These are phyloP conservation scores for Fusarium begoniae DNA, from an alignment of 2,329 filamentous ascomycete species.

Conservation along the genomic window DNA sequence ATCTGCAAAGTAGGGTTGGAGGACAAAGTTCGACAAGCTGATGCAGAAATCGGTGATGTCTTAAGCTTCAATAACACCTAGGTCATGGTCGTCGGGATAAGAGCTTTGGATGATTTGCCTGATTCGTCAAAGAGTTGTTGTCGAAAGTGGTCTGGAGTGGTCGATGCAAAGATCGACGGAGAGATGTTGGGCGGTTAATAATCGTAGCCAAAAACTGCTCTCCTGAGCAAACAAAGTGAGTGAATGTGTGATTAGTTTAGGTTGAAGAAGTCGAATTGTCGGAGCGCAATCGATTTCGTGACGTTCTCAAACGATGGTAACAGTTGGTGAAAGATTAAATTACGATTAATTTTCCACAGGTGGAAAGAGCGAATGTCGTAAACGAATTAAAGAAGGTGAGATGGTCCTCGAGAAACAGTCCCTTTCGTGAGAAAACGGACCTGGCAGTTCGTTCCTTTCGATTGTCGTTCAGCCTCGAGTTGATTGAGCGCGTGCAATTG, in stretches of 20 bases:
- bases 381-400: slow-evolving; percentile 33
- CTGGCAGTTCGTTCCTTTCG: slow-evolving; percentile 38
- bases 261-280: slow-evolving; percentile 23
- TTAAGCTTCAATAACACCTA: slow-evolving; percentile 22
- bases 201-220: slow-evolving; percentile 47
- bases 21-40: slow-evolving; percentile 16
- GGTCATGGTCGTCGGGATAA: slow-evolving; percentile 35
- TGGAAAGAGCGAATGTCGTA: slow-evolving; percentile 36
- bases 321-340: slow-evolving; percentile 42
- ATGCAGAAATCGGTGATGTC: slow-evolving; percentile 10
- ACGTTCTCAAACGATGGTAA: slow-evolving; percentile 34
- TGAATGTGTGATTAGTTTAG: slow-evolving; percentile 28
- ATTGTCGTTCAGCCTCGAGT: slow-evolving; percentile 36
- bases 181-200: slow-evolving; percentile 42
- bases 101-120: slow-evolving; percentile 15
- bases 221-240: slow-evolving; percentile 35
- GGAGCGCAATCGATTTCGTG: slow-evolving; percentile 26
- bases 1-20: slow-evolving; percentile 9
- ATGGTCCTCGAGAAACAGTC: slow-evolving; percentile 30
- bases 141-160: slow-evolving; percentile 5
- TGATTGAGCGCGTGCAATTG: slow-evolving; percentile 30
- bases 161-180: slow-evolving; percentile 36
- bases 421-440: slow-evolving; percentile 29
- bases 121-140: slow-evolving; percentile 11
- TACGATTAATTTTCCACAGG: slow-evolving; percentile 37